These are phyloP conservation scores for Salvia rosmarinus DNA, from an alignment of 257 asterid species.

Conservation along the genomic window DNA sequence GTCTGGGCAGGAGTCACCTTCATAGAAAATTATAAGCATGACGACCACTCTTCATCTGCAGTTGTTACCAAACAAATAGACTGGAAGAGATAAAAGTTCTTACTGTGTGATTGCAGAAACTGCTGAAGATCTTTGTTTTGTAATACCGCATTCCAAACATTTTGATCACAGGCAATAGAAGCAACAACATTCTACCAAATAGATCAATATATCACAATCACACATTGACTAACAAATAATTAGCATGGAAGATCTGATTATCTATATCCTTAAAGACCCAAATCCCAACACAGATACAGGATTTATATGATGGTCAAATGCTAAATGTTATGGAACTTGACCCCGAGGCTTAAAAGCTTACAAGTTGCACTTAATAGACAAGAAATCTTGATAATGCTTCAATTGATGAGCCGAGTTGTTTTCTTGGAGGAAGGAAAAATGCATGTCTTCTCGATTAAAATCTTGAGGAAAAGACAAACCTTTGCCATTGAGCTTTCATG, in stretches of 20 bases:
- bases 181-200: conserved; percentile 69
- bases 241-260: neutral
- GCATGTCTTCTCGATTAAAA: neutral
- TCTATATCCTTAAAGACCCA: neutral
- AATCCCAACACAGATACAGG: neutral
- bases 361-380: neutral
- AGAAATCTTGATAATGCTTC: too few relatives aligned
- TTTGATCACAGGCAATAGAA: conserved; percentile 76
- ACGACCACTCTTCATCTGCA: neutral
- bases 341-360: neutral
- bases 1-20: conserved; percentile 19
- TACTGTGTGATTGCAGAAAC: conserved; percentile 60
- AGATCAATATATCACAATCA: conserved; percentile 28
- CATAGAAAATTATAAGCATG: neutral
- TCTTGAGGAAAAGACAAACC: conserved; percentile 42
- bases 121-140: conserved; percentile 63
- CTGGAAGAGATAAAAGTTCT: conserved; percentile 4
- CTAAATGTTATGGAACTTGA: neutral
- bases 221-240: neutral
- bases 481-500: conserved; percentile 54
- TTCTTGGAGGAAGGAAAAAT: neutral
- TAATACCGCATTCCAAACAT: conserved; percentile 78
- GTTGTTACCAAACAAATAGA: neutral
- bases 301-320: neutral
- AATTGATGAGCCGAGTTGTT: neutral